Base-by-base conservation (phyloP, 2,329 filamentous ascomycete species). In the Diaporthe humulicola region DNA sequence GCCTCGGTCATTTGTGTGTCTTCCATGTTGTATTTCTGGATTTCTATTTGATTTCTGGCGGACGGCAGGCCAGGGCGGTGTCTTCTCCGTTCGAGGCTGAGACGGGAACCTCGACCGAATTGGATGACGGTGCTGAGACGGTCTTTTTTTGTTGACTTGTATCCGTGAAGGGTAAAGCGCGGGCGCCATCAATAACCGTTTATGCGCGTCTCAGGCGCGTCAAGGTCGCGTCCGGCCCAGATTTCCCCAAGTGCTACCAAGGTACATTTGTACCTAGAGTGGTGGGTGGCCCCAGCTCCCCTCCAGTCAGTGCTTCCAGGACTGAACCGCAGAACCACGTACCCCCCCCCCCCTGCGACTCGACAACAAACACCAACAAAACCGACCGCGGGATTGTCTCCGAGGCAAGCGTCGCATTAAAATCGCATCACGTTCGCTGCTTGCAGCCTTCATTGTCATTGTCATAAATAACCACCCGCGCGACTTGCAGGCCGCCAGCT, bases 1-100 rank as follows among this genome's bases (percentile, higher is more conserved):
- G 76, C 77, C 56, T 86, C 84, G 73, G 79, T 78, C 78, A 83
- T 84, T 71, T 81, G 80, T 3, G 83, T 81, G 78, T 88, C 85
- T 74, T 85, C 83, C 84, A 86, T 87, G 48, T 30, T 8, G n/a
- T 40, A 2, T 42, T 33, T 64, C 17, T 22, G 28, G 42, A 19
- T 33, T 30, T 45, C 9, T 56, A 5, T 56, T 38, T 38, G 12
- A 15, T 38, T 25, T n/a, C 14, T 3, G n/a, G 28, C 36, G 19
- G 17, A 10, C 42, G 19, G 10, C 28, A 33, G 58, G 38, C n/a
- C 40, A 36, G 60, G 12, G 28, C 10, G 40, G 8, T 25, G 12
- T 52, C 30, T 67, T 8, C 14, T 33, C 10, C 14, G 33, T 38
- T 52, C 45, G 33, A 19, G 28, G 28, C 61, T 52, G 42, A 22